Base-by-base conservation (phyloP, 495 filamentous ascomycete genomes). In the Lophiotrema nucula region DNA sequence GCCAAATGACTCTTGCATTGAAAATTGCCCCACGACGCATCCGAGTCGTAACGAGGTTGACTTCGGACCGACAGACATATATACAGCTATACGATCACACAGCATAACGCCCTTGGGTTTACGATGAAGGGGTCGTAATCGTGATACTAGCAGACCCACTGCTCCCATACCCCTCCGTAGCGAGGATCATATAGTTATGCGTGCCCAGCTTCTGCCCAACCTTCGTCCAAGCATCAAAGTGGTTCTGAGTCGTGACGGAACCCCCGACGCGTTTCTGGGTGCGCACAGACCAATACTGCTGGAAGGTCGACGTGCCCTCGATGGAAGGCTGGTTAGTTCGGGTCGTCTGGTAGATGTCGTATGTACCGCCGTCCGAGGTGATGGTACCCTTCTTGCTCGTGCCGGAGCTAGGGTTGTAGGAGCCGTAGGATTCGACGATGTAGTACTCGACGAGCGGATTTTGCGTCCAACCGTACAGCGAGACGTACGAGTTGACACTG, bases 391-490 rank as follows among this genome's bases (percentile, higher is more conserved):
- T 77, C 67, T 76, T 73, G 0, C 66, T 67, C 19, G 74, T 74
- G 22, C 72, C 78, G 27, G 64, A 72, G 37, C 70, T 75, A 23
- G 81, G 81, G 73, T 83, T 78, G 75, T 82, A 83, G 41, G 69
- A 71, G 53, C 80, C 79, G 68, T 71, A 82, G 24, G 69, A 62
- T 67, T 83, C 80, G 53, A 82, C 73, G 49, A 84, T 73, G 73
- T 84, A 83, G 77, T 83, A 83, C 70, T 84, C 81, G 70, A 82
- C 67, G 41, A 81, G 78, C 18, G 81, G 81, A 70, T 71, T 75
- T 8, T 56, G 65, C 27, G 79, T 82, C 81, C 81, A 84, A 45
- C 81, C 81, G 73, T 84, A 84, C 47, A 84, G 72, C 56, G 80
- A 72, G 22, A 84, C 77, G 70, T 82, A 80, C 50, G 61, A 65